Evolutionary conservation across 192 early-diverging fungal species (phyloP).

Genomic region (Geosiphon pyriformis): DNA sequence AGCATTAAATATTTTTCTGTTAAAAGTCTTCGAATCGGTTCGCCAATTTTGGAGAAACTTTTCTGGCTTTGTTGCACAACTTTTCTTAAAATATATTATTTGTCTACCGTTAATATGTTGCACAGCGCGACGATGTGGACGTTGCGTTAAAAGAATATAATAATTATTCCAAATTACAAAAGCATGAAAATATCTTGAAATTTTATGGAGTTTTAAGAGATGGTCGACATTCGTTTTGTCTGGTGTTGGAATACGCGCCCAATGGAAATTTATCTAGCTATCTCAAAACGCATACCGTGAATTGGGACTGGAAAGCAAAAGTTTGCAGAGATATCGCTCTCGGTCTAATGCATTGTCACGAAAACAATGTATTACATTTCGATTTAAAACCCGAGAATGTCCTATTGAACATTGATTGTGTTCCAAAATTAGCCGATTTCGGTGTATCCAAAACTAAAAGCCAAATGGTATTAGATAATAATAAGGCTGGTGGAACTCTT

Average conservation of each 20-base stretch:
- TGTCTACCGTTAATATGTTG: not conserved
- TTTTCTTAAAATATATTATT: not conserved
- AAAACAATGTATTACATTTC: constrained; percentile 19
- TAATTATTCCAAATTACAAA: constrained; percentile 16
- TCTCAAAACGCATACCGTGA: constrained; percentile 17
- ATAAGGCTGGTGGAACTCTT: constrained; percentile 15
- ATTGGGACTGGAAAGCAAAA: constrained; percentile 6
- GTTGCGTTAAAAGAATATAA: constrained; percentile 18
- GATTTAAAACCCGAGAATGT: constrained; percentile 23
- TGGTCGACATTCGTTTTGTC: constrained; percentile 7
- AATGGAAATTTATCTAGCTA: constrained; percentile 21
- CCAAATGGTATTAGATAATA: constrained; percentile 11
- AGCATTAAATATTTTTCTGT: not conserved
- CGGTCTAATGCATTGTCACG: constrained; percentile 20
- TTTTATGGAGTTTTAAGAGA: constrained; percentile 20
- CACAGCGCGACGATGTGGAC: not conserved
- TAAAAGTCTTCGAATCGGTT: not conserved
- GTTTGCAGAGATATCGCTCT: constrained; percentile 8
- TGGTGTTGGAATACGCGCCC: constrained; percentile 19
- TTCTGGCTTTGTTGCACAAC: not conserved
- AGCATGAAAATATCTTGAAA: constrained; percentile 18
- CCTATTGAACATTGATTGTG: not conserved
- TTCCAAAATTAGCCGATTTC: constrained; percentile 22
- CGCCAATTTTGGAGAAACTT: not conserved
- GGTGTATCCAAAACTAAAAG: constrained; percentile 18